A percentile compares a stretch with the other conserved stretches of the same genome.
Evolutionary conservation across 1,284 basidiomycete genomes (phyloP).

Genomic region (Sutorius eximius): DNA sequence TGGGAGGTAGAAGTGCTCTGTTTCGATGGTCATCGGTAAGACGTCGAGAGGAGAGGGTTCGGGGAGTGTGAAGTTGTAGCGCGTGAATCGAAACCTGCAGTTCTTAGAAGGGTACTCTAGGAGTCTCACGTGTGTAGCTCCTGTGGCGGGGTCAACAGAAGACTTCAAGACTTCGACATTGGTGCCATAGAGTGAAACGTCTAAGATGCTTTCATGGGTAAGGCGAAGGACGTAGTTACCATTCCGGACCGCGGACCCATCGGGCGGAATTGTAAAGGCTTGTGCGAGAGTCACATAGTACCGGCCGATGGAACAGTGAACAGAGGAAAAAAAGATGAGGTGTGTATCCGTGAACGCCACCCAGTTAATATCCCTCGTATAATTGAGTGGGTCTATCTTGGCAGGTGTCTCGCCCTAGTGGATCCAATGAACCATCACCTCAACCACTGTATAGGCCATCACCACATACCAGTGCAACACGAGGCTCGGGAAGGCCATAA

Average conservation of each 20-base stretch:
- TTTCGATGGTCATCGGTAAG: background rate
- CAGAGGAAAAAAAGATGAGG: background rate
- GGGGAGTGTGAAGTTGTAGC: background rate
- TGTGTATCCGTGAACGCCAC: background rate
- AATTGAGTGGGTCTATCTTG: background rate
- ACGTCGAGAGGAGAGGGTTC: background rate
- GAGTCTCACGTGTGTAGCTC: background rate
- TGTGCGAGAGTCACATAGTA: too few species aligned
- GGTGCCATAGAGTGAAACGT: background rate
- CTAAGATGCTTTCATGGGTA: background rate
- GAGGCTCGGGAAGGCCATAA: background rate
- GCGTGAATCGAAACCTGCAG: background rate
- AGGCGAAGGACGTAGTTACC: background rate
- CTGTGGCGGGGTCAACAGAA: background rate
- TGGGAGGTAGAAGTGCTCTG: background rate
- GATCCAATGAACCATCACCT: background rate
- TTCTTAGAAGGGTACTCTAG: background rate
- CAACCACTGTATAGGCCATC: background rate
- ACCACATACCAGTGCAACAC: background rate
- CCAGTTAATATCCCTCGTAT: too few species aligned
- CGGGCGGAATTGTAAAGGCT: too few species aligned
- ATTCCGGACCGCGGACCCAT: background rate
- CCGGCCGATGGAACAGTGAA: too few species aligned
- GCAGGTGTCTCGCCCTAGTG: background rate
- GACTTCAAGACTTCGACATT: background rate